A percentile compares a stretch with the other conserved stretches of the same genome.
Evolutionary conservation across 345 rosid species (phyloP).

Genomic region (Pugionium dolabratum): DNA sequence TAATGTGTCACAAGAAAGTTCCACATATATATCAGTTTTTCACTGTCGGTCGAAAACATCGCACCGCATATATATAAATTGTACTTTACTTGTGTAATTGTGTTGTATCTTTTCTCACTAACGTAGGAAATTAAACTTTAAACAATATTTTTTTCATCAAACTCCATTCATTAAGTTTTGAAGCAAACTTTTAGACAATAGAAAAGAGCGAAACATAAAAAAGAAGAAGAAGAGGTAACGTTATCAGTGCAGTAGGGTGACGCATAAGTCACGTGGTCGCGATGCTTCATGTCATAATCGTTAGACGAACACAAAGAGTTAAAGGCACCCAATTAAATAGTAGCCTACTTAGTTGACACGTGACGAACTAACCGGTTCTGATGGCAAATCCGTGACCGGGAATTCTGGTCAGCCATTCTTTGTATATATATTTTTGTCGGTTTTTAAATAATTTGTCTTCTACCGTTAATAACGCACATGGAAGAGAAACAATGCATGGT

Average conservation of each 20-base stretch:
- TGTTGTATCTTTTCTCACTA: no score
- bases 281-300: constrained; percentile 23
- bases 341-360: constrained; percentile 17
- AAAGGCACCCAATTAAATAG: not conserved
- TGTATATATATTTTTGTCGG: no score
- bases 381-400: constrained; percentile 17
- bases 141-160: no score
- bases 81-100: no score
- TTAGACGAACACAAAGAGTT: constrained; percentile 8
- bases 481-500: not conserved
- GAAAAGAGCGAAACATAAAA: not conserved
- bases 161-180: no score
- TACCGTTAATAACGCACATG: constrained; percentile 16
- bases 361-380: constrained; percentile 16
- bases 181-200: constrained; percentile 18
- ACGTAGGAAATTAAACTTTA: no score
- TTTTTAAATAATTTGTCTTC: not conserved
- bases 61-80: no score
- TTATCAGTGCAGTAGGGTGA: constrained; percentile 18
- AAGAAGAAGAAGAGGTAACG: not conserved
- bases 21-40: constrained; percentile 6
- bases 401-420: constrained; percentile 35
- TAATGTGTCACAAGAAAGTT: not conserved
- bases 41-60: not conserved
- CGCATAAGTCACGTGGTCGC: constrained; percentile 36